Percentiles rank a stretch among this genome's conserved stretches.
Conservation (phyloP, 1,284 basidiomycete genomes). For the Lentinula novae-zelandiae region DNA sequence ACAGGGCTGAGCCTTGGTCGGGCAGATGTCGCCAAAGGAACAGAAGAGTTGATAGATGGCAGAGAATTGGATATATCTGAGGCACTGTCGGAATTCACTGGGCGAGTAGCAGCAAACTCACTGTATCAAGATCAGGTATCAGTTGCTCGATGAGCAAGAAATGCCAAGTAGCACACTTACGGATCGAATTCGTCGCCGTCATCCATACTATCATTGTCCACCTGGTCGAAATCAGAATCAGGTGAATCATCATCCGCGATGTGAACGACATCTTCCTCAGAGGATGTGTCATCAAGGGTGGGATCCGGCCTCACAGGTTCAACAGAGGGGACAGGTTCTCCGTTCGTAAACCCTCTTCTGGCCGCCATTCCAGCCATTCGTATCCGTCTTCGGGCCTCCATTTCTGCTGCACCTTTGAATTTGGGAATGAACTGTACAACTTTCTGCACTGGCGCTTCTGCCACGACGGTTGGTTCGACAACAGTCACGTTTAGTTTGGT, state of each 20-base stretch:
- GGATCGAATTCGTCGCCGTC: conserved; percentile 74
- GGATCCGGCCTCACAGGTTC: conserved; percentile 33
- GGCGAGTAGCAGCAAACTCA: conserved; percentile 49
- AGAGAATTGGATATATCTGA: conserved; percentile 51
- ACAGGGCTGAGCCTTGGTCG: conserved; percentile 67
- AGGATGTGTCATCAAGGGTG: conserved; percentile 47
- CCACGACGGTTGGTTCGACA: conserved; percentile 30
- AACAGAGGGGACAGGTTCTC: conserved; percentile 20
- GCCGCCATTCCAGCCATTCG: conserved; percentile 45
- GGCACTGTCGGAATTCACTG: conserved; percentile 47
- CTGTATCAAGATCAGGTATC: conserved; percentile 23
- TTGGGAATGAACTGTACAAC: conserved; percentile 63
- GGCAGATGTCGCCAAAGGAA: conserved; percentile 43
- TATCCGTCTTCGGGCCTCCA: conserved; percentile 64
- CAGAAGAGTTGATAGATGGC: conserved; percentile 47
- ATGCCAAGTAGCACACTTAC: conserved; percentile 38
- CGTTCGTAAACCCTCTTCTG: conserved; percentile 38
- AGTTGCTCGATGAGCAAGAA: not conserved
- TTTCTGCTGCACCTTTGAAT: conserved; percentile 74
- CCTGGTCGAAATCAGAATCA: conserved; percentile 52
- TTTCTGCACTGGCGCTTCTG: conserved; percentile 42
- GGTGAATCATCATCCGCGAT: conserved; percentile 40
- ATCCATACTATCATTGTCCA: conserved; percentile 47
- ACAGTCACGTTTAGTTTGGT: conserved; percentile 22
- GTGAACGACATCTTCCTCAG: conserved; percentile 44